Evolutionary conservation across 257 asterid species (phyloP).

Genomic region (Galeopsis tetrahit): DNA sequence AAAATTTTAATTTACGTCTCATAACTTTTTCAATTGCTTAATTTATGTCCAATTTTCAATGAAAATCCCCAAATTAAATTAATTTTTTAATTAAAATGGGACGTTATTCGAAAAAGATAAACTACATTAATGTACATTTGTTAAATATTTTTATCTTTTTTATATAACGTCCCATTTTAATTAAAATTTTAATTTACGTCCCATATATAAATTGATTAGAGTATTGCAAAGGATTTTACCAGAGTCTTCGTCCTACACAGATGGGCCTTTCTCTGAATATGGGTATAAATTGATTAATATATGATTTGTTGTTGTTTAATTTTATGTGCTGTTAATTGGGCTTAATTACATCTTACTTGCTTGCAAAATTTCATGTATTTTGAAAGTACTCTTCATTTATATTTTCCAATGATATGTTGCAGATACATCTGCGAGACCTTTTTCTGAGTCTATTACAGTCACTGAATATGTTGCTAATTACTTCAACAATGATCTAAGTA

Average conservation of each 20-base stretch:
- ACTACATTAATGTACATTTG: too few relatives aligned
- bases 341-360: background rate
- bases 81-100: too few relatives aligned
- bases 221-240: constrained; percentile 82
- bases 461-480: constrained; percentile 40
- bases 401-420: constrained; percentile 31
- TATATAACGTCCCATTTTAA: too few relatives aligned
- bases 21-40: too few relatives aligned
- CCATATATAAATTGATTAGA: constrained; percentile 54
- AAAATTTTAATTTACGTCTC: too few relatives aligned
- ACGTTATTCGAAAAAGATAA: too few relatives aligned
- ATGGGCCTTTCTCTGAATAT: constrained; percentile 87
- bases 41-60: too few relatives aligned
- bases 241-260: constrained; percentile 86
- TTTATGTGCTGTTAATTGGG: background rate
- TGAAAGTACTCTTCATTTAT: background rate
- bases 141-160: too few relatives aligned
- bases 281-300: too few relatives aligned
- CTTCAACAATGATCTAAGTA: constrained; percentile 41
- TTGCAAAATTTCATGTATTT: background rate
- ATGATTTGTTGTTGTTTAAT: background rate
- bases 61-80: too few relatives aligned
- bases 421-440: constrained; percentile 84
- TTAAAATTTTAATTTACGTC: too few relatives aligned
- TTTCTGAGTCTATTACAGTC: constrained; percentile 61